These are phyloP conservation scores for Cymbopogon flexuosus DNA, from an alignment of 202 grass and related monocot species.

Conservation along the genomic window DNA sequence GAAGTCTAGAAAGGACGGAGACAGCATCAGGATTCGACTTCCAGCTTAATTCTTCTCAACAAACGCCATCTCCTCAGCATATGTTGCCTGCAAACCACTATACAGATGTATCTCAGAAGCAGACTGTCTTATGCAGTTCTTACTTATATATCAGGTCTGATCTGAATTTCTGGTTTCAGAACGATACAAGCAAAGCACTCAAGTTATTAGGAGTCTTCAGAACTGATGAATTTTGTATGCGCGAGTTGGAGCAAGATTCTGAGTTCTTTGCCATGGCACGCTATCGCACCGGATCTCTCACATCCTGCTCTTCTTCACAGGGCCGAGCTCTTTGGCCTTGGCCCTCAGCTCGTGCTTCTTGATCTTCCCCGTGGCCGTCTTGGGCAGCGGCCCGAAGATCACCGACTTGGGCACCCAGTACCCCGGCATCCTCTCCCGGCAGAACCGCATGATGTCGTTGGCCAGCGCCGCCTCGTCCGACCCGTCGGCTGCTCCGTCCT, in stretches of 20 bases:
- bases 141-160: background rate
- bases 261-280: background rate
- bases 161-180: background rate
- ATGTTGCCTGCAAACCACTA: background rate
- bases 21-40: too few species aligned
- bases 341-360: conserved; percentile 63
- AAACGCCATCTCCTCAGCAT: background rate
- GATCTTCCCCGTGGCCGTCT: conserved; percentile 84
- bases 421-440: conserved; percentile 59
- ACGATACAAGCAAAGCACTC: background rate
- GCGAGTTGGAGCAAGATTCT: background rate
- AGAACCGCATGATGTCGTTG: conserved; percentile 63
- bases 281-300: background rate
- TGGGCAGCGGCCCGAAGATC: conserved; percentile 64
- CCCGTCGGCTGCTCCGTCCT: conserved; percentile 23
- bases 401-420: conserved; percentile 78
- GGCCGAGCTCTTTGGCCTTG: conserved; percentile 67
- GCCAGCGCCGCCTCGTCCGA: conserved; percentile 41
- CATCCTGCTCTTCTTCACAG: conserved; percentile 71
- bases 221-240: background rate
- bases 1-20: too few species aligned
- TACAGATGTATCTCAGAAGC: background rate
- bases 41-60: too few species aligned
- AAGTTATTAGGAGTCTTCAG: background rate
- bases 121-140: background rate